Conservation (phyloP, 805 yeast genomes). For the Metschnikowia similis region DNA sequence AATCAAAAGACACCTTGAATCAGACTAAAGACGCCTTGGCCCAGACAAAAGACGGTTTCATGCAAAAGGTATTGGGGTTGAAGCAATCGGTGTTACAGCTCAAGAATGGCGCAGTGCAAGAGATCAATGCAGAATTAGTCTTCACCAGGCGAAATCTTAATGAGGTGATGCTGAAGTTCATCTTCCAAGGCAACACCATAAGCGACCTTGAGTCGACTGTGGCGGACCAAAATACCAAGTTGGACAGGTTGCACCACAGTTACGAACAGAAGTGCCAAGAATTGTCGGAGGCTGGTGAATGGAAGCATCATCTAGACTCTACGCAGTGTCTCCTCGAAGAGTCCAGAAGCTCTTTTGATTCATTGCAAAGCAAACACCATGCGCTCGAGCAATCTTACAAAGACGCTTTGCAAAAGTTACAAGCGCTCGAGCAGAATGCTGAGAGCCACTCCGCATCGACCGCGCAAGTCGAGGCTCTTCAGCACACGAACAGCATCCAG, state of each 20-base stretch:
- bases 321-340: background rate
- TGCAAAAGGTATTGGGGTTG: background rate
- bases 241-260: background rate
- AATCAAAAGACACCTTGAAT: too few relatives aligned
- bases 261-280: background rate
- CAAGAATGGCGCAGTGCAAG: background rate
- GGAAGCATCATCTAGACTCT: background rate
- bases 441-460: background rate
- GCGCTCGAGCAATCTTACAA: background rate
- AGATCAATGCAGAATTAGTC: background rate
- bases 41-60: background rate
- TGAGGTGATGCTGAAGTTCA: conserved; percentile 1
- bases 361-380: background rate
- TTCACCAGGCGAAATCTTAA: background rate
- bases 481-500: conserved; percentile 1
- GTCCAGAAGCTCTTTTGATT: background rate
- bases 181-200: background rate
- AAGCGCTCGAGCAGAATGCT: background rate
- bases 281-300: background rate
- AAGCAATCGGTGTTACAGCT: background rate
- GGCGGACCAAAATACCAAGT: background rate
- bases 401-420: background rate
- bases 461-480: background rate
- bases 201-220: background rate
- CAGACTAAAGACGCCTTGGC: too few relatives aligned